Base-by-base conservation (phyloP, 306 rosid genomes). In the Corylus americana region DNA sequence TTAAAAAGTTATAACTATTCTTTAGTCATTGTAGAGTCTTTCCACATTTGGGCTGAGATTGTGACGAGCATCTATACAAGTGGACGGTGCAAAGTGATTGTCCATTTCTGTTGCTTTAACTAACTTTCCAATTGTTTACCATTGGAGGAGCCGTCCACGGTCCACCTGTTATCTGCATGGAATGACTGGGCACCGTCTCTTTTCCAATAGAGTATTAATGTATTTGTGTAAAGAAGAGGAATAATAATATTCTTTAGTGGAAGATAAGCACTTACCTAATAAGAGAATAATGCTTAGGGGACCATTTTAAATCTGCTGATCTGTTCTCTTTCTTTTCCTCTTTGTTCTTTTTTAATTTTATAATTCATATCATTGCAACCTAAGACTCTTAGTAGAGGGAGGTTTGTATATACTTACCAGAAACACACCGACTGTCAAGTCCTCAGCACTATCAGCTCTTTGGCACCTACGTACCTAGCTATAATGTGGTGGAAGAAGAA, bases 401-500 rank as follows among this genome's bases (percentile, higher is more conserved):
- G 77, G 71, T 64, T 81, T 61, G 70, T 87, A 79, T 47, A 74
- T 73, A 80, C 74, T 59, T 9, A 58, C 6, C 44, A 39, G 44
- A 39, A 39, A 59, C 68, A 55, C 1, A 9, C 29, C 31, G 54
- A 69, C 37, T 55, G 57, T 48, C 44, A 67, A 39, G 44, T 66
- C 55, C 42, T 59, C 50, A 59, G 42, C 73, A n/a, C 64, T 39
- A 5, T 39, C 44, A 39, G 44, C 6, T 39, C 64, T 58, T 13
- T 78, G 81, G 66, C 63, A 77, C 51, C 67, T 5, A 31, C 35
- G 35, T 31, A 62, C 51, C 70, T 5, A 22, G 25, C 25, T 22
- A 62, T 53, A 78, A 85, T 73, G 89, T 84, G 91, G 87, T 87
- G 86, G 76, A 85, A 84, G 88, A 89, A 84, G 78, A 85, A 84